Base-by-base conservation (phyloP, 78 protist genomes). In the Dictyostelium brefeldianum region DNA sequence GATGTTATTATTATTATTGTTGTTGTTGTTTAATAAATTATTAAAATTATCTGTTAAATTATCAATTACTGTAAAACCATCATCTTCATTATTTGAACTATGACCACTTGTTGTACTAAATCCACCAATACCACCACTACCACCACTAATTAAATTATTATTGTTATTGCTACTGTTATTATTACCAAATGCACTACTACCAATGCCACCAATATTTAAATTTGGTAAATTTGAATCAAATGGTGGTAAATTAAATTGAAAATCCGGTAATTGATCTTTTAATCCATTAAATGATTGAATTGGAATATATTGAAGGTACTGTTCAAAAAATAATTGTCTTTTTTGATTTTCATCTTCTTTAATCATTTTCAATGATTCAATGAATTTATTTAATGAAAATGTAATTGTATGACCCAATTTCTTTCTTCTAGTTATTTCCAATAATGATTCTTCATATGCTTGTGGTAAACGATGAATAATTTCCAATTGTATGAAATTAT, bases 1-100 rank as follows among this genome's bases (percentile, higher is more conserved):
- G 29, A 22, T 47, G 12, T 10, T 14, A 12, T 46, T 22, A 74
- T 3, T 22, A 74, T 29, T n/a, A n/a, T 17, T 41, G 11, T 0
- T 64, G 17, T 29, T 57, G 20, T 22, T 12, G 43, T 81, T 53
- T 27, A n/a, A 48, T 22, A 59, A 27, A 29, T 64, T 20, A 25
- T 31, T 46, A 50, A 59, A 29, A 25, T 47, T 18, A 11, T 36
- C 77, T 43, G 74, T 64, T 59, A 53, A 74, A 59, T 78, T 47
- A 84, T 87, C 92, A 36, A 87, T 65, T 1, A 87, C 77, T 25
- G 92, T 69, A 20, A 87, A 87, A 18, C 73, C 89, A 62, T 87
- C 92, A 8, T 87, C 92, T 31, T 83, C 75, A 51, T 57, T 47
- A 47, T 46, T 41, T 20, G 27, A 25, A 31, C 20, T 18, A 20